Base-by-base conservation (phyloP, 2,329 filamentous ascomycete genomes). In the Clonostachys solani region DNA sequence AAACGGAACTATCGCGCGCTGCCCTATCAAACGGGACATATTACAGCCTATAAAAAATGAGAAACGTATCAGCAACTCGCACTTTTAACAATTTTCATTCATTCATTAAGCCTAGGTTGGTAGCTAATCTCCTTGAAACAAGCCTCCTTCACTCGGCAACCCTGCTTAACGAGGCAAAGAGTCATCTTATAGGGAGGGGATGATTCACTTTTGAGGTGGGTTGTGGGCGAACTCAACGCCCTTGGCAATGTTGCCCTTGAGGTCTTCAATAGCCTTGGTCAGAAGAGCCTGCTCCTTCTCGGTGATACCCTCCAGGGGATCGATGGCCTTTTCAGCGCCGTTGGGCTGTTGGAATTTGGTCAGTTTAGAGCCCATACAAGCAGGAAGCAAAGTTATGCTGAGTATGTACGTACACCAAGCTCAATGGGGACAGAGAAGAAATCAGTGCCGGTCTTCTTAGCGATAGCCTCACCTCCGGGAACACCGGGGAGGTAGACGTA, bases 381-480 rank as follows among this genome's bases (percentile, higher is more conserved):
- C 35, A 12, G 41, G 33, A 40, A 17, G 38, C 33, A 29, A 29
- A 10, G 23, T 29, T 29, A 29, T 29, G 23, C 23, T 29, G 23
- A n/a, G 33, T 35, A 37, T 48, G 9, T 47, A 79, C 89, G 75
- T 87, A 95, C 91, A 64, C 94, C 94, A 58, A 99, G 90, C 75
- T 96, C 89, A 57, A 97, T 83, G 51, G 92, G 92, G 47, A 95
- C 90, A 49, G 94, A 96, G 83, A 99, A 99, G 80, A 89, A 99
- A 48, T 99, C 92, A 54, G 81, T 71, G 57, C 91, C 92, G 52
- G 86, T 90, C 63, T 85, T 82, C 79, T 95, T 90, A 53, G 80
- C 80, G 59, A 99, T 86, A 56, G 82, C 89, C 46, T 92, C 87
- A 63, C 94, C 94, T 52, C 92, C 94, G 47, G 87, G 73, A 44